Evolutionary conservation across 2,329 filamentous ascomycete species (phyloP).

Genomic region (Arthrinium phaeospermum): DNA sequence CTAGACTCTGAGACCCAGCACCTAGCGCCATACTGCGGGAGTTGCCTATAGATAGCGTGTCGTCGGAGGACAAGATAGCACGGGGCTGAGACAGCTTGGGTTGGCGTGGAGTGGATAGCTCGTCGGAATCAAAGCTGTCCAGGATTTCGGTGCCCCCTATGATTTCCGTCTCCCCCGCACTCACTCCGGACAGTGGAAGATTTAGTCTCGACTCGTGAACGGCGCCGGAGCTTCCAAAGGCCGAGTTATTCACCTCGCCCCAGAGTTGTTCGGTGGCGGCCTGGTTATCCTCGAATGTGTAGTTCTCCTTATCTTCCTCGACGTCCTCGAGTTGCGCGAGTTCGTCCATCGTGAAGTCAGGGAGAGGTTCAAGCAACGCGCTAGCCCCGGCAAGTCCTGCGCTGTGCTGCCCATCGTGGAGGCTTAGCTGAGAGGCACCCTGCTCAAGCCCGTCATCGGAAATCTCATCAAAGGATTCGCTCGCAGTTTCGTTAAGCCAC

Average conservation of each 20-base stretch:
- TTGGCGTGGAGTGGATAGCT: conserved; percentile 42
- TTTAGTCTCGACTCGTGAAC: conserved; percentile 56
- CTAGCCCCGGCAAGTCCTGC: conserved; percentile 32
- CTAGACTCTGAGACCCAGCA: conserved; percentile 58
- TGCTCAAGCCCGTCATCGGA: conserved; percentile 63
- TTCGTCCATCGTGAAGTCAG: conserved; percentile 48
- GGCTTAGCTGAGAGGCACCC: conserved; percentile 67
- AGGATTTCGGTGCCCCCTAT: conserved; percentile 47
- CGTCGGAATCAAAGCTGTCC: conserved; percentile 55
- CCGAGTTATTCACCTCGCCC: conserved; percentile 61
- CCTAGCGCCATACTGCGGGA: conserved; percentile 36
- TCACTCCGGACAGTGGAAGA: conserved; percentile 45
- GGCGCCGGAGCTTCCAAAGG: conserved; percentile 58
- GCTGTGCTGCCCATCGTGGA: conserved; percentile 52
- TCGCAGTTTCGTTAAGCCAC: conserved; percentile 67
- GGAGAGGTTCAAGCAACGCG: conserved; percentile 38
- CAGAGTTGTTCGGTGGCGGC: conserved; percentile 52
- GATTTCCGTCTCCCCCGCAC: conserved; percentile 43
- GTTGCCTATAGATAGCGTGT: conserved; percentile 28
- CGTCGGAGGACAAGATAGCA: conserved; percentile 19
- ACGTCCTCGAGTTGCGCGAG: conserved; percentile 61
- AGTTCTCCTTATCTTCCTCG: conserved; percentile 82
- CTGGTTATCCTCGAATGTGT: conserved; percentile 64
- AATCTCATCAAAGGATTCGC: conserved; percentile 64
- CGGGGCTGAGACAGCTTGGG: conserved; percentile 31